A percentile compares a stretch with the other conserved stretches of the same genome.
phyloP scores from a whole-genome alignment of 2,329 filamentous ascomycete genomes.

The Talaromyces piceae region DNA sequence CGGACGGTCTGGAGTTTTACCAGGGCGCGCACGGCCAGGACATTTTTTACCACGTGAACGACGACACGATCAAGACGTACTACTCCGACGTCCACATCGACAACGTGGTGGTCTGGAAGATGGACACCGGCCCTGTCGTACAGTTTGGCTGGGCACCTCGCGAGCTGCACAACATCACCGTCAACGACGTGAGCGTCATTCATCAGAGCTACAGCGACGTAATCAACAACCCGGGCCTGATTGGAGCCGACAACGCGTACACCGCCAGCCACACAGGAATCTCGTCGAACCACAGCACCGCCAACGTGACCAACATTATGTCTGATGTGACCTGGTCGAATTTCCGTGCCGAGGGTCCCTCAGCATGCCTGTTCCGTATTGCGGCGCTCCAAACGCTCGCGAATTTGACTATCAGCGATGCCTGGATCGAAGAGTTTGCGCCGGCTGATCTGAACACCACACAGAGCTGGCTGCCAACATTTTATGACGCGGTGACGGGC shows the following conservation, averaged over 20 bases:
- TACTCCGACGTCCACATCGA: slow-evolving; percentile 28
- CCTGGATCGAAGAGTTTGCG: background rate
- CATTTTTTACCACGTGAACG: slow-evolving; percentile 30
- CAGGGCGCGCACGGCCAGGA: slow-evolving; percentile 22
- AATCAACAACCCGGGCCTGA: background rate
- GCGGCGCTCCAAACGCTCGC: background rate
- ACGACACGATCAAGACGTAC: slow-evolving; percentile 33
- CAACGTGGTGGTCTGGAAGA: slow-evolving; percentile 27
- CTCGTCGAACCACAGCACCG: background rate
- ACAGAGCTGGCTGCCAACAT: background rate
- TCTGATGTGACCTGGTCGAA: slow-evolving; percentile 3
- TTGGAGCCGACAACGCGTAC: slow-evolving; percentile 1
- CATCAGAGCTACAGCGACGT: slow-evolving; percentile 2
- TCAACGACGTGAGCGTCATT: slow-evolving; percentile 9
- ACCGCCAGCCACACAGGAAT: background rate
- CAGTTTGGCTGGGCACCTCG: slow-evolving; percentile 31
- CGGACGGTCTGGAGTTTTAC: slow-evolving; percentile 32
- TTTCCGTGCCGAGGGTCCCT: slow-evolving; percentile 4
- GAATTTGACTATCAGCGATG: background rate
- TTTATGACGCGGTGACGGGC: background rate
- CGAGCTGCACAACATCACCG: slow-evolving; percentile 20
- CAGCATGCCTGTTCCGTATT: slow-evolving; percentile 3
- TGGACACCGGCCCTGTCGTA: slow-evolving; percentile 35
- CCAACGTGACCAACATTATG: background rate
- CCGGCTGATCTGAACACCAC: background rate